Conservation (phyloP, 2,329 filamentous ascomycete species). For the Aaosphaeria pasadenensis region DNA sequence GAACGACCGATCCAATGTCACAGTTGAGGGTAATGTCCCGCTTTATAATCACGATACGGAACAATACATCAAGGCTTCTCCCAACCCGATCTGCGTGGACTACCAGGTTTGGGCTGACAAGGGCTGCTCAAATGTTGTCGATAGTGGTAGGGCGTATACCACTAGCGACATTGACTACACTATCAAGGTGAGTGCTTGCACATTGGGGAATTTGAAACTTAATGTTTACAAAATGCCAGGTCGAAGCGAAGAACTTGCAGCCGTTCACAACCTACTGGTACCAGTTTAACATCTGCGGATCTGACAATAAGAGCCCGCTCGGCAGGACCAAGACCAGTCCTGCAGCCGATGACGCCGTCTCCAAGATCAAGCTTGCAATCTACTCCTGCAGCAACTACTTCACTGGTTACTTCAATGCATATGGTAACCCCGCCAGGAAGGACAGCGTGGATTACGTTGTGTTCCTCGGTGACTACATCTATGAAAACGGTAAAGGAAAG, state of each 20-base stretch:
- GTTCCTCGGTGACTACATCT: conserved; percentile 44
- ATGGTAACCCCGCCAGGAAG: conserved; percentile 27
- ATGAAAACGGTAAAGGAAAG: conserved; percentile 38
- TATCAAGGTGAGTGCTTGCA: conserved; percentile 54
- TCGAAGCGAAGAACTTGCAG: conserved; percentile 62
- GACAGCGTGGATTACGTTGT: conserved; percentile 43
- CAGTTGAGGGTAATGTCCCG: conserved; percentile 56
- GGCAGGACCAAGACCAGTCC: conserved; percentile 71
- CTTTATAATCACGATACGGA: conserved; percentile 55
- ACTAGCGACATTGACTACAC: conserved; percentile 75
- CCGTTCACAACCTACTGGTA: conserved; percentile 68
- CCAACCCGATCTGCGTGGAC: conserved; percentile 64
- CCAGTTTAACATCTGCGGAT: conserved; percentile 66
- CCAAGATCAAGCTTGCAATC: conserved; percentile 61
- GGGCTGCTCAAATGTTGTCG: conserved; percentile 48
- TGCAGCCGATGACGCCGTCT: conserved; percentile 52
- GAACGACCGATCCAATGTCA: conserved; percentile 42
- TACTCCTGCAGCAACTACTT: conserved; percentile 63
- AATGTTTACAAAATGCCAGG: conserved; percentile 34
- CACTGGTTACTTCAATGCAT: conserved; percentile 50
- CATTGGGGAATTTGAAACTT: background rate
- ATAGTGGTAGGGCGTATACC: conserved; percentile 62
- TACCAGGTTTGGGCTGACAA: conserved; percentile 58
- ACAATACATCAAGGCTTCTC: conserved; percentile 52
- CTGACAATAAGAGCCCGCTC: conserved; percentile 58